These are phyloP conservation scores for Psilocybe subaeruginosa DNA, from an alignment of 768 basidiomycete genomes.

Conservation along the genomic window DNA sequence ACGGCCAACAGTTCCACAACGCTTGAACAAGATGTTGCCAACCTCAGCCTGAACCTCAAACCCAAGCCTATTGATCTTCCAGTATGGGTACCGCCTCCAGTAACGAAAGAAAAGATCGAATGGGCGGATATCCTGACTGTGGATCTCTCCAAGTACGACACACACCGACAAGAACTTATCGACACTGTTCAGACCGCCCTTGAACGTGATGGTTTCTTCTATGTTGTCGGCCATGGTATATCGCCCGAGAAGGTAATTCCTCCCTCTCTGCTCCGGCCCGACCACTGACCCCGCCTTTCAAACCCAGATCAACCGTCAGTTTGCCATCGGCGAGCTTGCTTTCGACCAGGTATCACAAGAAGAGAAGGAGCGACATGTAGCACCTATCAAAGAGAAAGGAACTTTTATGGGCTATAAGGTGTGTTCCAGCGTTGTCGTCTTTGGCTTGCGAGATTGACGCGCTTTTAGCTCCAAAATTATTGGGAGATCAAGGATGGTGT, in stretches of 20 bases:
- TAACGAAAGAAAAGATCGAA: slow-evolving; percentile 28
- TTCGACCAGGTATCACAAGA: slow-evolving; percentile 32
- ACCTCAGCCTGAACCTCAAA: not conserved
- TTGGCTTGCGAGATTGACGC: not conserved
- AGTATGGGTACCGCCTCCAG: slow-evolving; percentile 24
- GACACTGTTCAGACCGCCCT: slow-evolving; percentile 31
- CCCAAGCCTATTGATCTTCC: slow-evolving; percentile 15
- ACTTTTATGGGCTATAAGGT: slow-evolving; percentile 39
- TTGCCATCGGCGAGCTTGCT: slow-evolving; percentile 31
- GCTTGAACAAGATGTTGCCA: not conserved
- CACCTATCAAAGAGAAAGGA: slow-evolving; percentile 36
- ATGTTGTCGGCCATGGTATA: slow-evolving; percentile 36
- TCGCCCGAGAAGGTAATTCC: slow-evolving; percentile 23
- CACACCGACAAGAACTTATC: slow-evolving; percentile 26
- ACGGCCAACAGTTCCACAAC: not conserved
- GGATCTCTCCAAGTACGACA: slow-evolving; percentile 34
- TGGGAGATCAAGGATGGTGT: slow-evolving; percentile 40
- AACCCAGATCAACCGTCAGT: slow-evolving; percentile 31
- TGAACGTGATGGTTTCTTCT: slow-evolving; percentile 37
- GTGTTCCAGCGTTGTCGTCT: not conserved
- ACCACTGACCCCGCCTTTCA: not conserved
- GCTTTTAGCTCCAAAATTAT: slow-evolving; percentile 32
- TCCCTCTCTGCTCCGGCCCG: not conserved
- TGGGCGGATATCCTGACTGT: slow-evolving; percentile 40
- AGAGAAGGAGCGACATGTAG: slow-evolving; percentile 32